Base-by-base conservation (phyloP, 352 stramenopile genomes). In the Phytophthora idaei region DNA sequence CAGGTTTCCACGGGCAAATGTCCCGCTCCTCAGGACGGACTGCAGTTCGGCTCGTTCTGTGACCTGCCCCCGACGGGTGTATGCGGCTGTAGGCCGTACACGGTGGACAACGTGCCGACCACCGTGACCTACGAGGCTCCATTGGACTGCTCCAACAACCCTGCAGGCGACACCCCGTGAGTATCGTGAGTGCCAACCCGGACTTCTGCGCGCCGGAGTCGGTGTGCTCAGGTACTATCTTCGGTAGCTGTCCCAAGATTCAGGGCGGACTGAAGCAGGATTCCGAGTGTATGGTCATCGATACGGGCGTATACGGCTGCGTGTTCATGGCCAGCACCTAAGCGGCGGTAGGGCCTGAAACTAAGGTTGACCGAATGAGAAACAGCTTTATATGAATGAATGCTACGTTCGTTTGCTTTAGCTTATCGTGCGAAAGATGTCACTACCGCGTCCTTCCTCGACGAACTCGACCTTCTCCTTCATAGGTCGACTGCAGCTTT, bases 21-120 rank as follows among this genome's bases (percentile, higher is more conserved):
- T 10, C 79, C 77, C 3, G 59, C 28, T 29, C 63, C 73, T 3
- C 79, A 88, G 64, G 21, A 47, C 5, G 72, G 72, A 14, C 67
- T 88, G 34, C 49, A 49, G 31, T 77, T 72, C 41, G 79, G 76
- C 14, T 82, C 79, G 8, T 80, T 71, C 57, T 88, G 79, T 46
- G 69, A 66, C 27, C 28, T 74, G 25, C 65, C 85, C 29, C 57
- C 70, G 25, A 84, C 77, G 10, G 69, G 73, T 11, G 73, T 71
- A 21, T 88, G 80, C 59, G 79, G 77, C 9, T 88, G 77, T 66
- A 21, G 73, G 64, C 75, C 64, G 7, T 69, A 76, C 44, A 71
- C 51, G 0, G 59, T 59, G n/a, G 53, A 69, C 28, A 74, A 75
- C 31, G 58, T 73, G 4, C 54, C 51, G 6, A 54, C 61, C 61